Conservation (phyloP, 2,329 filamentous ascomycete genomes). For the Orbilia brochopaga region DNA sequence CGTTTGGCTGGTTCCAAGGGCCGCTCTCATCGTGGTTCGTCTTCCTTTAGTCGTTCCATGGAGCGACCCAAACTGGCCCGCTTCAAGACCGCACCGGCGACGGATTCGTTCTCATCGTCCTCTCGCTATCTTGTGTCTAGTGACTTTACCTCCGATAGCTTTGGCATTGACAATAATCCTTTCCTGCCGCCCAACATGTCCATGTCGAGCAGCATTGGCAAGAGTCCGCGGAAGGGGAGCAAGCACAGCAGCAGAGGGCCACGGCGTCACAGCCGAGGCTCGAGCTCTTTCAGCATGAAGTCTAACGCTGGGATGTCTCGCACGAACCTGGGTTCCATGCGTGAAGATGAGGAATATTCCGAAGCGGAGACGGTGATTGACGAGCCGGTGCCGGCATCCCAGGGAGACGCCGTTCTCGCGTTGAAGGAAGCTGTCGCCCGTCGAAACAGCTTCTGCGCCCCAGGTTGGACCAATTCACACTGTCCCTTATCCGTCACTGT, state of each 20-base stretch:
- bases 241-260: constrained; percentile 14
- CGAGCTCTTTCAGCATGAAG: constrained; percentile 29
- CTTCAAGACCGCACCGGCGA: constrained; percentile 36
- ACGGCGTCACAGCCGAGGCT: constrained; percentile 26
- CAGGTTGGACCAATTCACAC: constrained; percentile 31
- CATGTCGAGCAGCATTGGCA: constrained; percentile 29
- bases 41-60: constrained; percentile 27
- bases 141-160: constrained; percentile 46
- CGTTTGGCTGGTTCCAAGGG: constrained; percentile 32
- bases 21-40: constrained; percentile 18
- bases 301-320: constrained; percentile 21
- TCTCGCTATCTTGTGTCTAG: constrained; percentile 36
- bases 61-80: constrained; percentile 44
- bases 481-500: background rate
- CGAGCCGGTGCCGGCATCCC: constrained; percentile 26
- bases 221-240: constrained; percentile 21
- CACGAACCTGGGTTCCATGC: constrained; percentile 38
- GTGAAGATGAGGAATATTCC: constrained; percentile 48
- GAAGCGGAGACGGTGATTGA: constrained; percentile 47
- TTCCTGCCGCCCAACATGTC: constrained; percentile 32
- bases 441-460: constrained; percentile 30
- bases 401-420: constrained; percentile 43
- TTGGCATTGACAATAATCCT: constrained; percentile 27
- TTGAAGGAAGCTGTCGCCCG: constrained; percentile 48
- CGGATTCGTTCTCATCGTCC: constrained; percentile 26